Percentiles rank a stretch among this genome's conserved stretches.
These are phyloP conservation scores for Endocarpon pusillum DNA, from an alignment of 495 filamentous ascomycete genomes.

Conservation along the genomic window DNA sequence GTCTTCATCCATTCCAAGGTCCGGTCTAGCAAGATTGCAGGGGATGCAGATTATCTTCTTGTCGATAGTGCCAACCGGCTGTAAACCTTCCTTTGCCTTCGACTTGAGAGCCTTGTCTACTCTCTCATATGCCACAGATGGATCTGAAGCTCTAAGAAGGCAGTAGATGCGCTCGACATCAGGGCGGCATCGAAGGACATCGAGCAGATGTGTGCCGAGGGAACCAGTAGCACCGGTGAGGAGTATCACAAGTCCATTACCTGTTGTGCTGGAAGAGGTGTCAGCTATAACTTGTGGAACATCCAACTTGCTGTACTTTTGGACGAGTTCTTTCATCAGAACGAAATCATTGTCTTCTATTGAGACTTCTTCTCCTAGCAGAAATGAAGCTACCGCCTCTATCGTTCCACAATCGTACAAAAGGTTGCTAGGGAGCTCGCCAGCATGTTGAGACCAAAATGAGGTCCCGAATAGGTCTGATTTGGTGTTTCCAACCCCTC, in stretches of 20 bases:
- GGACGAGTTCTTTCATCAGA: slow-evolving; percentile 21
- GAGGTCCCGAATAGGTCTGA: too few relatives aligned
- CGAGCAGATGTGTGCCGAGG: slow-evolving; percentile 39
- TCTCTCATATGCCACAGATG: slow-evolving; percentile 26
- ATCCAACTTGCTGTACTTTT: slow-evolving; percentile 18
- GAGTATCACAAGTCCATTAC: background rate
- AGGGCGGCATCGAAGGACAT: slow-evolving; percentile 17
- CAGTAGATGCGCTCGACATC: slow-evolving; percentile 31
- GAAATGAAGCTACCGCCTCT: slow-evolving; percentile 11
- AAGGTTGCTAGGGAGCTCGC: slow-evolving; percentile 17
- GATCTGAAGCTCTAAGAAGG: slow-evolving; percentile 34
- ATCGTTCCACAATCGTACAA: slow-evolving; percentile 35
- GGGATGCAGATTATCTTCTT: slow-evolving; percentile 6
- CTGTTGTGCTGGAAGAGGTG: background rate
- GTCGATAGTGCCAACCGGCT: slow-evolving; percentile 6
- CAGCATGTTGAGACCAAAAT: too few relatives aligned
- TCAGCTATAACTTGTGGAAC: background rate
- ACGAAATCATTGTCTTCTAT: too few relatives aligned
- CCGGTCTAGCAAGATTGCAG: slow-evolving; percentile 16
- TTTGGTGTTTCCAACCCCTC: too few relatives aligned
- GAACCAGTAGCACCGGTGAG: slow-evolving; percentile 48
- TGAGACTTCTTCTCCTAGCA: too few relatives aligned
- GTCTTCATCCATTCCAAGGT: slow-evolving; percentile 25
- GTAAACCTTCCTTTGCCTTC: slow-evolving; percentile 5
- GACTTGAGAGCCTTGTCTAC: slow-evolving; percentile 31